These are phyloP conservation scores for Raphanus hybrid DNA, from an alignment of 441 rosid species.

Conservation along the genomic window DNA sequence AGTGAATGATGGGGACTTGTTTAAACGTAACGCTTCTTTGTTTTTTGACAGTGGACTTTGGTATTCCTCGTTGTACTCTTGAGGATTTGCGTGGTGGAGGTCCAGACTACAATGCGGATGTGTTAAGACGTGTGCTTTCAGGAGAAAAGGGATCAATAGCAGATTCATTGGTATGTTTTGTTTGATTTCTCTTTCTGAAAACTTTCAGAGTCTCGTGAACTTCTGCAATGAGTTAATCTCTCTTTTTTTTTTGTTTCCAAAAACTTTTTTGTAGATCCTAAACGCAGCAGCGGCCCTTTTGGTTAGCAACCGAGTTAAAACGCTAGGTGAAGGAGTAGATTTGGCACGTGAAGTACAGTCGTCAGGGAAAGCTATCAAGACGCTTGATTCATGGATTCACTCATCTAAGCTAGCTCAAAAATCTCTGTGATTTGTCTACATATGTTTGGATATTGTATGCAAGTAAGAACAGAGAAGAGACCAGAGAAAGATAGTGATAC, in stretches of 20 bases:
- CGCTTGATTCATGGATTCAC: constrained; percentile 70
- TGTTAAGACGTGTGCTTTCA: neutral
- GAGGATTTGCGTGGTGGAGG: constrained; percentile 2
- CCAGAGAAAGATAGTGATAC: neutral
- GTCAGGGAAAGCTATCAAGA: constrained; percentile 76
- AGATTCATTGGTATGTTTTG: neutral
- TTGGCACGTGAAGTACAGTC: constrained; percentile 77
- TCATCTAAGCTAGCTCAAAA: constrained; percentile 49
- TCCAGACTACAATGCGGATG: neutral
- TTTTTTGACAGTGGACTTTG: constrained; percentile 75
- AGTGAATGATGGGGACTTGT: neutral
- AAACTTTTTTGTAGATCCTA: constrained; percentile 56
- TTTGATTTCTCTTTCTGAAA: neutral
- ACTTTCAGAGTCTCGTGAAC: neutral
- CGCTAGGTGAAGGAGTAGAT: constrained; percentile 71
- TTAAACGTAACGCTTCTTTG: constrained; percentile 16
- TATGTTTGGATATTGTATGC: neutral
- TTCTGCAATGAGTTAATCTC: neutral
- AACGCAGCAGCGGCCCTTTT: constrained; percentile 93
- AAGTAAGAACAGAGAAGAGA: neutral
- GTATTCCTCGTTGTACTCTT: constrained; percentile 61
- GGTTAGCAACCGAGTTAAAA: constrained; percentile 61
- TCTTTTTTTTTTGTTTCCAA: neutral
- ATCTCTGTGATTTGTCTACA: constrained; percentile 26
- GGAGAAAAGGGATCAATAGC: neutral